phyloP scores from a whole-genome alignment of 148 eudicot genomes.

The Amaranthus cruentus region DNA sequence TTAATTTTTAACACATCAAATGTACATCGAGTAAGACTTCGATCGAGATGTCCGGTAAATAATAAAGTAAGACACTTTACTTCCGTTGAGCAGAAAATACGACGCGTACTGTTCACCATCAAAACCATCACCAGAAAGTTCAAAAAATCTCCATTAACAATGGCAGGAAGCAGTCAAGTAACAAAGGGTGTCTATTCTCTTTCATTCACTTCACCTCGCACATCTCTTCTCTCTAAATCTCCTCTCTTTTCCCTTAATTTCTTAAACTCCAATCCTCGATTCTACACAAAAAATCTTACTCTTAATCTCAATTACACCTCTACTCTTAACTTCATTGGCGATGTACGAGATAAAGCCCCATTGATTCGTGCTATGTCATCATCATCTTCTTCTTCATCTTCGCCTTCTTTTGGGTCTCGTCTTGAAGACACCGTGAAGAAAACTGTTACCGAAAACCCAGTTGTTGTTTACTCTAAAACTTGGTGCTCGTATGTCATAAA shows the following conservation, averaged over 20 bases:
- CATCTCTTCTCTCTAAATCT: not conserved
- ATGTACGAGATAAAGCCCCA: constrained; percentile 1
- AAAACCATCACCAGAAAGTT: no score
- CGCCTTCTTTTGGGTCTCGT: constrained; percentile 66
- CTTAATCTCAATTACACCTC: constrained; percentile 9
- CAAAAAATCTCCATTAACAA: not conserved
- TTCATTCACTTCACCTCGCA: constrained; percentile 16
- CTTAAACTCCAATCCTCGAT: not conserved
- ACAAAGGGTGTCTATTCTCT: constrained; percentile 8
- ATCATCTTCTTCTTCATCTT: constrained; percentile 22
- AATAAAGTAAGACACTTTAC: no score
- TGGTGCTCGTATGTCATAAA: constrained; percentile 80
- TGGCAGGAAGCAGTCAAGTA: constrained; percentile 15
- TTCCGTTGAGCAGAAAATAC: no score
- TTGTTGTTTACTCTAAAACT: constrained; percentile 88
- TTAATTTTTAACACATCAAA: no score
- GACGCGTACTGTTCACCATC: no score
- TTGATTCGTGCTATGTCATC: constrained; percentile 40
- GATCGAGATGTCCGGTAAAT: no score
- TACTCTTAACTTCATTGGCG: constrained; percentile 16
- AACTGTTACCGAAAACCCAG: constrained; percentile 66
- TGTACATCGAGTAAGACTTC: no score
- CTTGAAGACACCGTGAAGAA: constrained; percentile 73
- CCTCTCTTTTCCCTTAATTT: not conserved
- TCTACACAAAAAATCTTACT: constrained; percentile 3